Evolutionary conservation across 2,329 filamentous ascomycete species (phyloP), one percentile per base, ranked within the genome.

Genomic region (Talaromyces atroroseus): DNA sequence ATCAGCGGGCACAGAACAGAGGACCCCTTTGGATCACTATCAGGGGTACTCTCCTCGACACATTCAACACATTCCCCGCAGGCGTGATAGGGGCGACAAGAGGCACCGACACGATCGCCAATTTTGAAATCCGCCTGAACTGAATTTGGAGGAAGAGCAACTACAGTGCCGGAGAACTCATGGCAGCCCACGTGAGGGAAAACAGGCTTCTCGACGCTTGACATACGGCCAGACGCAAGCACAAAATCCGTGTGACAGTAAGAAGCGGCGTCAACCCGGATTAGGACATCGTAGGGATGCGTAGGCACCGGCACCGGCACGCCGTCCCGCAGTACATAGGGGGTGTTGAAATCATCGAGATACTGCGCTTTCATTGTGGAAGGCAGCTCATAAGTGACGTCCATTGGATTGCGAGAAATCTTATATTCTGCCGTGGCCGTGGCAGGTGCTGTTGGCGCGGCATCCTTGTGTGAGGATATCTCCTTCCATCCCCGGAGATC

Each of bases 371-470:
- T 62, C 64, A 65, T 65, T 29, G 53, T 62, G n/a, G 49, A 32
- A 3, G 63, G 62, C 5, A 64, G 20, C 10, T 56, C 49, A 12
- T 42, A 46, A 2, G 24, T 34, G 18, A 49, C n/a, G 21, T 45
- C 16, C 45, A 49, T 49, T 5, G 32, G 23, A 10, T 18, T 54
- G 8, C 29, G 32, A 3, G 32, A 16, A 44, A 34, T 49, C 23
- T 34, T 49, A 7, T 49, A 42, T 20, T 36, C 38, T 7, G 65
- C 82, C 1, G 79, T 76, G 60, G 82, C 84, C 58, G 72, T 80
- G 0, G 81, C 84, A 61, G 83, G 79, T 73, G 72, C 79, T 38
- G 82, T 81, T n/a, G 81, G 79, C 4, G 78, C 80, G 0, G 66
- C 70, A 1, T 79, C 61, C 84, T 82, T 60, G 58, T 71, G 0